Base-by-base conservation (phyloP, 2,329 filamentous ascomycete species). In the Conoideocrella luteorostrata region DNA sequence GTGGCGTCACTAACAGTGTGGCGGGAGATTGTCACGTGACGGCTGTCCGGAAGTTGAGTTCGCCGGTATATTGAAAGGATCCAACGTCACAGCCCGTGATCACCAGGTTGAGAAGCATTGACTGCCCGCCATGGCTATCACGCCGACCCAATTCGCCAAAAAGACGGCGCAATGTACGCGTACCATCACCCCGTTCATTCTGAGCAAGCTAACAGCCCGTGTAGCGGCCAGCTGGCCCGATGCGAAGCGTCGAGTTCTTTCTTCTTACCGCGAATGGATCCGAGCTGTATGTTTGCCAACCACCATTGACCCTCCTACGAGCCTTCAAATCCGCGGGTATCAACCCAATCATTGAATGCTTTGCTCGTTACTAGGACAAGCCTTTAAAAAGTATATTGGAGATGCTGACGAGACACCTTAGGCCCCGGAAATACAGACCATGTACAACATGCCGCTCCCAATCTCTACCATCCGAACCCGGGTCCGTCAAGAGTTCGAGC, bases 401-500 rank as follows among this genome's bases (percentile, higher is more conserved):
- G 41, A 47, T 21, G 44, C 48, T 54, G 43, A 52, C 44, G 21
- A 26, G 39, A 2, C 32, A 45, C 15, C 22, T 13, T 64, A 98
- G 93, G 89, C 89, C 32, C 91, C 93, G 49, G 90, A 97, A 66
- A 91, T 98, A 62, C 93, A 97, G 68, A 86, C 82, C 50, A 95
- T 97, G 88, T 98, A 98, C 80, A 86, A 86, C 50, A 74, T 98
- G 60, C 88, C 87, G 63, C 80, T 95, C 61, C 89, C 91, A 42
- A 82, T 96, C 42, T 86, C 91, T 32, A 76, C 79, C 51, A 83
- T 98, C 63, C 86, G 93, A 56, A 94, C 91, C 47, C 91, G 94
- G 71, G 86, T 97, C 65, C 81, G 93, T 64, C 86, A 97, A 71
- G 90, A 98, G 65, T 98, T 96, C 64, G 93, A 98, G 75, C 80